phyloP scores from a whole-genome alignment of 345 rosid genomes.

The Ceriops zippeliana region DNA sequence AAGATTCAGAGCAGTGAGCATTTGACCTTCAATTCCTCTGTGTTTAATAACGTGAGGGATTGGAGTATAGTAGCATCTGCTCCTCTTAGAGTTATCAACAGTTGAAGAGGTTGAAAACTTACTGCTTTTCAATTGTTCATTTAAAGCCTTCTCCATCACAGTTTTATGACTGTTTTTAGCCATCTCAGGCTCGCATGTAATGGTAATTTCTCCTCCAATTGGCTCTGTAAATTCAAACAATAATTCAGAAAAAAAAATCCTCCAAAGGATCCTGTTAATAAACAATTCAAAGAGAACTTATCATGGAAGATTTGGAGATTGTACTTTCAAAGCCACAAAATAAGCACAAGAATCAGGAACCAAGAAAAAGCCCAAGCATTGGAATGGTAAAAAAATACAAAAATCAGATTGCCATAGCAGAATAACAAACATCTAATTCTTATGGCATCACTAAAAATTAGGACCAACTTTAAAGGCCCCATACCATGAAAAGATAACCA shows the following conservation, averaged over 20 bases:
- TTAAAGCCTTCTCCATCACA: slow-evolving; percentile 62
- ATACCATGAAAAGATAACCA: background rate
- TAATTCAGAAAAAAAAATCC: background rate
- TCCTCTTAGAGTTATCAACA: slow-evolving; percentile 35
- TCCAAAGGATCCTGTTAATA: too few relatives aligned
- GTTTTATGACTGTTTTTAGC: slow-evolving; percentile 42
- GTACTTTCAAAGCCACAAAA: too few relatives aligned
- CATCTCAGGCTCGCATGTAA: slow-evolving; percentile 54
- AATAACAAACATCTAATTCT: too few relatives aligned
- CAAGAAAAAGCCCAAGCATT: too few relatives aligned
- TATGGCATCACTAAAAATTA: too few relatives aligned
- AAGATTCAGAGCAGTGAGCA: slow-evolving; percentile 81
- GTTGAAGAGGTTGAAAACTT: slow-evolving; percentile 40
- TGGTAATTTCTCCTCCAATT: slow-evolving; percentile 84
- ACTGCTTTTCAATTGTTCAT: slow-evolving; percentile 57
- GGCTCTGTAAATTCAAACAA: slow-evolving; percentile 53
- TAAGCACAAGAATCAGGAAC: too few relatives aligned
- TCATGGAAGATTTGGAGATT: too few relatives aligned
- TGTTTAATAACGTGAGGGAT: slow-evolving; percentile 67
- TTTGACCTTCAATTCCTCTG: slow-evolving; percentile 57
- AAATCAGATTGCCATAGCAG: too few relatives aligned
- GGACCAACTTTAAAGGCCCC: background rate
- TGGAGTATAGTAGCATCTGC: slow-evolving; percentile 71
- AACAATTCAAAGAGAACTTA: too few relatives aligned
- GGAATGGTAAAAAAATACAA: too few relatives aligned